Base-by-base conservation (phyloP, 2,329 filamentous ascomycete species). In the Colletotrichum salicis region DNA sequence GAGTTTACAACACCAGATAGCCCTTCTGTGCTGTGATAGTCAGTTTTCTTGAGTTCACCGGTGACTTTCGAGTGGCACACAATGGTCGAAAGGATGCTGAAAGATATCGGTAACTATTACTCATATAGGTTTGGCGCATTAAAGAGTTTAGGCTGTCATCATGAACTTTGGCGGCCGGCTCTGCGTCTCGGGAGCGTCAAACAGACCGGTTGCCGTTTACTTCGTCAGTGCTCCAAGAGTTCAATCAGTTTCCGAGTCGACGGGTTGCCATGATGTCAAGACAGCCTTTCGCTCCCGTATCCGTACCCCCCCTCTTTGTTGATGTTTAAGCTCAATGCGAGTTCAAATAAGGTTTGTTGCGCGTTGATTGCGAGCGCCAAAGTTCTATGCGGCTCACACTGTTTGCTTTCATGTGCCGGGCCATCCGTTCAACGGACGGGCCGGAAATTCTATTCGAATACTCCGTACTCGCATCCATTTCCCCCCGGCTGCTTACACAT, bases 201-300 rank as follows among this genome's bases (percentile, higher is more conserved):
- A 19, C 10, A 48, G 41, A 8, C 19, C 41, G 19, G 4, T 48
- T 48, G 10, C 12, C 51, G 24, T 19, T 54, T 4, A 63, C 33
- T 37, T 33, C 45, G n/a, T 35, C 35, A 35, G 33, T 57, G 64
- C 64, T 33, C 13, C n/a, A 13, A 31, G 27, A 29, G 31, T n/a
- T 41, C 15, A 41, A 41, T 19, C 7, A 48, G 41, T 57, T 31
- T 12, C 37, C 37, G 10, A 31, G 37, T 29, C 37, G 37, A 48
- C 54, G 52, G 41, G 60, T 65, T 66, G 33, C 10, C 54, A 48
- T 41, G 15, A 54, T 33, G 67, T 37, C 29, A 51, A 41, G 19
- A 5, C 37, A 41, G 35, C 41, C 60, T 58, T 29, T 52, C 37
- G 37, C 41, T 48, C 19, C 41, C 41, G 19, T n/a, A 48, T 24